Evolutionary conservation across 1,139 yeast genomes (phyloP).

Genomic region (Blastobotrys ciferrii): DNA sequence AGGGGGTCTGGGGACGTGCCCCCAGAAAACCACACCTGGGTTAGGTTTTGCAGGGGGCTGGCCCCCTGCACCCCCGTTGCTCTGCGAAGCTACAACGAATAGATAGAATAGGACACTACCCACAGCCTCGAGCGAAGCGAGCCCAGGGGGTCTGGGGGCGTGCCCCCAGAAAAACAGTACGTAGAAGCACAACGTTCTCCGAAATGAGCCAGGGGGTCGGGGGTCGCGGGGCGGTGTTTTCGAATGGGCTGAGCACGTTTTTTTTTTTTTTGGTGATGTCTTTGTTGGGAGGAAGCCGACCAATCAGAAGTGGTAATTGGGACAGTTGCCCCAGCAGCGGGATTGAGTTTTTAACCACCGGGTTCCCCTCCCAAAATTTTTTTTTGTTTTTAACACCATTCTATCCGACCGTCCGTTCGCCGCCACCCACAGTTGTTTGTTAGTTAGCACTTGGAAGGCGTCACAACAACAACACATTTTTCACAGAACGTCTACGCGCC

Average conservation of each 20-base stretch:
- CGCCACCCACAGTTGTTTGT: conserved; percentile 5
- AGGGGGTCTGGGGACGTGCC: too few relatives aligned
- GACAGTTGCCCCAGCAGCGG: neutral
- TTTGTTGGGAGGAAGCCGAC: neutral
- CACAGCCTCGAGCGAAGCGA: too few relatives aligned
- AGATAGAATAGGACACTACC: too few relatives aligned
- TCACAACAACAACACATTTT: conserved; percentile 2
- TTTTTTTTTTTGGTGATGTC: neutral
- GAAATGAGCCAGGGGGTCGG: neutral
- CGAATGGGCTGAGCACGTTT: too few relatives aligned
- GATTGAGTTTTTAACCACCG: neutral
- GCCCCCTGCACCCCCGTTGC: too few relatives aligned
- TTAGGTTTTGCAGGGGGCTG: too few relatives aligned
- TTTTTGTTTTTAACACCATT: neutral
- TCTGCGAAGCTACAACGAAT: too few relatives aligned
- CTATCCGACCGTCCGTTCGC: neutral
- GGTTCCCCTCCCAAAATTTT: neutral
- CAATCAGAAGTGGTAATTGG: neutral
- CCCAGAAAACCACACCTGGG: too few relatives aligned
- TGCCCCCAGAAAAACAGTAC: too few relatives aligned
- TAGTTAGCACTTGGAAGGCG: neutral
- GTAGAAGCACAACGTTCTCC: too few relatives aligned
- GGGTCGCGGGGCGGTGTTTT: neutral
- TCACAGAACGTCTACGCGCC: neutral
- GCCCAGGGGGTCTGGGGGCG: too few relatives aligned